phyloP scores from a whole-genome alignment of 2,329 filamentous ascomycete genomes.

The Juglanconis sp. region DNA sequence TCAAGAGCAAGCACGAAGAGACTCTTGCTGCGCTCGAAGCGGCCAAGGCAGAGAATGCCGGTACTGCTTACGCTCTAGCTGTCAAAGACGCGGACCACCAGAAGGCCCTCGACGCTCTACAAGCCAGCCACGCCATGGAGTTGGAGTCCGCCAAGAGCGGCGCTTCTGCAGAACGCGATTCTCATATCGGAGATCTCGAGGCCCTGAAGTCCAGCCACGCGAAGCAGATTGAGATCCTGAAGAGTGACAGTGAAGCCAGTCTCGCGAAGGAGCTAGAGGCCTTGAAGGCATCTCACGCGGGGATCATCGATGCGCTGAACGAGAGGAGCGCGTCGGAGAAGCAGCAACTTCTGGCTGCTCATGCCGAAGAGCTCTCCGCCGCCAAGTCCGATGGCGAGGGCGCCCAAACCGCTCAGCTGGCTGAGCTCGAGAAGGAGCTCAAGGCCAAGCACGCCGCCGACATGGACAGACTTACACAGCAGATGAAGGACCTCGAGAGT shows the following conservation, averaged over 20 bases:
- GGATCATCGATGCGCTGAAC: conserved; percentile 40
- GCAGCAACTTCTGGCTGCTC: conserved; percentile 33
- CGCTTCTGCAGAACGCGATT: conserved; percentile 46
- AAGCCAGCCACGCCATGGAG: conserved; percentile 56
- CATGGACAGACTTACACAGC: conserved; percentile 6
- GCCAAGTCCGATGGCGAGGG: conserved; percentile 25
- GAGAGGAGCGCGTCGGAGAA: conserved; percentile 37
- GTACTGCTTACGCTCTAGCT: conserved; percentile 44
- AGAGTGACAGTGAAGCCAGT: conserved; percentile 38
- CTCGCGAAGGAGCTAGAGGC: conserved; percentile 39
- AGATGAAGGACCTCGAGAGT: conserved; percentile 14
- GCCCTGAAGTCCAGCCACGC: conserved; percentile 53
- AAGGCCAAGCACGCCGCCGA: conserved; percentile 15
- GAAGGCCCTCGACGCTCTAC: conserved; percentile 52
- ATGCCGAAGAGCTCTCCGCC: conserved; percentile 29
- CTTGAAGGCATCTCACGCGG: conserved; percentile 43
- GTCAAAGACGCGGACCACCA: conserved; percentile 52
- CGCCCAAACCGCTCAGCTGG: conserved; percentile 24
- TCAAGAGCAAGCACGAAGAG: conserved; percentile 41
- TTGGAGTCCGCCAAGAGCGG: conserved; percentile 54
- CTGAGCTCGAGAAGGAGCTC: conserved; percentile 26
- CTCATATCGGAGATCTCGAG: conserved; percentile 49
- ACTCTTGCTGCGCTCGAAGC: conserved; percentile 44
- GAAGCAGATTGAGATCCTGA: conserved; percentile 43
- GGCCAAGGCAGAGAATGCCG: conserved; percentile 41